Evolutionary conservation across 2,329 filamentous ascomycete genomes (phyloP), one percentile per base, ranked within the genome.

Genomic region (Colletotrichum plurivorum): DNA sequence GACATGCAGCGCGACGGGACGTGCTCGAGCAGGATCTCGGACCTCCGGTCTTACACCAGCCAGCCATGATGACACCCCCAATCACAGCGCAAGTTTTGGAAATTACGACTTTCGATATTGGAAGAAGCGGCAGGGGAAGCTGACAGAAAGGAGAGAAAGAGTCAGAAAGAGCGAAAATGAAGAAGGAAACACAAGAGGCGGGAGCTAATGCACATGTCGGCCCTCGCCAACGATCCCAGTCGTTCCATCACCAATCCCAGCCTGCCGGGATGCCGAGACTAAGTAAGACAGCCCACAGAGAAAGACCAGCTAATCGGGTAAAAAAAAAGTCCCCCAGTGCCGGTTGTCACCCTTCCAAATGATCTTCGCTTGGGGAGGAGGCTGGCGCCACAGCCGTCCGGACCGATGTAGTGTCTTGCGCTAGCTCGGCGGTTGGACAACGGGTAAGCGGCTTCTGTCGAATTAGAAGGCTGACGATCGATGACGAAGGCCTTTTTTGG

Each of bases 191-290:
- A 16, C 18, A 41, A 41, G 25, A 27, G 65, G 59, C 53, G 65
- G 51, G 53, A 61, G 36, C 62, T 69, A 69, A 69, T 67, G 67
- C 67, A 69, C 25, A 22, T 54, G 51, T 69, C 67, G 67, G 67
- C 8, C 51, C 55, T 67, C 56, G 16, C 51, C 62, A 43, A 61
- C 63, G 25, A 66, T 66, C 51, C 43, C 56, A 55, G 62, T 15
- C 45, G 39, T 67, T 46, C 39, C 51, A 55, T 18, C 16, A 49
- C n/a, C n/a, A 39, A 25, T 3, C 5, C 41, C 25, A 49, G 16
- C 60, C 60, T 63, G 55, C 62, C 39, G 27, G 45, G n/a, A 46
- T 52, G 62, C 67, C 67, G 62, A 58, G 59, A 54, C 22, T 20
- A 53, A 31, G 46, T 36, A n/a, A 10, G 31, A 61, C 46, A 61